Evolutionary conservation across 805 yeast genomes (phyloP), one percentile per base, ranked within the genome.

Genomic region (Vanderwaltozyma verrucispora): DNA sequence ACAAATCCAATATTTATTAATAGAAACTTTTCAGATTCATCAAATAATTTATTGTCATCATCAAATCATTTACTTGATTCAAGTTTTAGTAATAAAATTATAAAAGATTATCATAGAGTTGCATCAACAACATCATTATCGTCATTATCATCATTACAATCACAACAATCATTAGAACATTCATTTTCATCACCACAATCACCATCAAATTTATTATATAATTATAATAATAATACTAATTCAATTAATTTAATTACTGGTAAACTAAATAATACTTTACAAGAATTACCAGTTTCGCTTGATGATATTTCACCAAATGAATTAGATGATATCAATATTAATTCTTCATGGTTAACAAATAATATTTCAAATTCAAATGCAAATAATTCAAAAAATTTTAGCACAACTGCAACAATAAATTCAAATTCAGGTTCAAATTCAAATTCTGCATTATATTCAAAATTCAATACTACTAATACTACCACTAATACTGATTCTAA

Each of bases 81-180:
- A 12, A 54, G 46, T 26, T 30, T 32, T 8, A 35, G 35, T 14
- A 30, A 28, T 15, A 56, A 51, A 37, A 47, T 57, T 14, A 46
- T 52, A 8, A 57, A 57, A 38, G 57, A 52, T 20, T 51, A 48
- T 27, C 57, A 50, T 14, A 56, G 51, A 31, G 53, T 50, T 3
- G 50, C 57, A 23, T 49, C 56, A 10, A 37, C 52, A 31, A 54
- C 54, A 1, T 56, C 62, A 4, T 45, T 54, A n/a, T 52, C 59
- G 5, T 56, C 61, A 2, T 45, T 54, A n/a, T 52, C 59, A 7
- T 56, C 61, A 2, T 39, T 56, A 21, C 56, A 56, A 26, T 57
- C 62, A 2, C 47, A 58, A 14, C 56, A 56, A 21, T 57, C 60
- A 8, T 39, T 56, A 16, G 60, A 56, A 26, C 58, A 54, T 27